Conservation (phyloP, 345 rosid genomes). For the Ailanthus altissimus region DNA sequence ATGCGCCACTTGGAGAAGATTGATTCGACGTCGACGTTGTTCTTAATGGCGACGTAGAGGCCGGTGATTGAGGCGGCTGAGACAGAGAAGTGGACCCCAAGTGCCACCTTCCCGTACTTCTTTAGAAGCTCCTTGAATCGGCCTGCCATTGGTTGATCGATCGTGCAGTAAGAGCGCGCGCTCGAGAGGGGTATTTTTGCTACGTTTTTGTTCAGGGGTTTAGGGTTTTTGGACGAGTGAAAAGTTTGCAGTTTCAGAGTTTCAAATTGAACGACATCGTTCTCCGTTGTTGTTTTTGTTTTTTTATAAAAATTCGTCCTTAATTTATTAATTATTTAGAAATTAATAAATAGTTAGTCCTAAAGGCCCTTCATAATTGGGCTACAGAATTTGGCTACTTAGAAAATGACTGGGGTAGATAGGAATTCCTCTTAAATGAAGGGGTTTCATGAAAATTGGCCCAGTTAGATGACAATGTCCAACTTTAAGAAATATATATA, state of each 20-base stretch:
- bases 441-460: no score
- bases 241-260: not conserved
- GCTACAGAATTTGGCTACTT: not conserved
- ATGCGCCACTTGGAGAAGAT: slow-evolving; percentile 59
- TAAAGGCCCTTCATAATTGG: not conserved
- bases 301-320: no score
- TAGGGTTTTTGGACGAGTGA: slow-evolving; percentile 6
- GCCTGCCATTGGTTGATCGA: slow-evolving; percentile 37
- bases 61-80: slow-evolving; percentile 74
- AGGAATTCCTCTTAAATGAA: no score
- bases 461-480: no score
- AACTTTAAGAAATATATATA: no score
- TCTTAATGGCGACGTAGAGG: slow-evolving; percentile 80
- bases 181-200: no score
- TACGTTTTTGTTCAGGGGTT: slow-evolving; percentile 4
- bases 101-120: slow-evolving; percentile 88
- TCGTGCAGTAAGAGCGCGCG: not conserved
- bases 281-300: no score
- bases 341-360: not conserved
- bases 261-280: not conserved
- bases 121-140: slow-evolving; percentile 68
- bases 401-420: no score
- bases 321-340: no score
- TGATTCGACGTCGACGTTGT: slow-evolving; percentile 85
- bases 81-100: slow-evolving; percentile 80